Base-by-base conservation (phyloP, 352 stramenopile genomes). In the Globisporangium paddicum region DNA sequence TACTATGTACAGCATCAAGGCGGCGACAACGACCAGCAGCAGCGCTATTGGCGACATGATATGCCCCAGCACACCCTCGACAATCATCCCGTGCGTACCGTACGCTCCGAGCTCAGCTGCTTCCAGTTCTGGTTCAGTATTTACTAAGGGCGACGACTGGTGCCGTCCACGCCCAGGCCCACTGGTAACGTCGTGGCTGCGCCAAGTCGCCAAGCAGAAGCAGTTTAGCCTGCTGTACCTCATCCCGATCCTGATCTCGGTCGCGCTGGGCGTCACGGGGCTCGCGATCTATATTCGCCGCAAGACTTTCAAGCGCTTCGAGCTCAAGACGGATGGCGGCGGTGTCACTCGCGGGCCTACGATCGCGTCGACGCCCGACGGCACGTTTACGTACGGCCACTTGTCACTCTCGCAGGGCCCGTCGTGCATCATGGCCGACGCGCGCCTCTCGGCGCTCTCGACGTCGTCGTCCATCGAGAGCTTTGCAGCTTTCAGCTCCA, bases 141-240 rank as follows among this genome's bases (percentile, higher is more conserved):
- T 32, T 32, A 6, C 25, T 21, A 26, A 38, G 8, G n/a, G 10
- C 14, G 32, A 19, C 2, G 32, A 41, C 14, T 80, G 72, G 72
- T 67, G 48, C 41, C 68, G 69, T 35, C 72, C 72, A 13, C 14
- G 23, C 3, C 52, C 69, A 4, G 66, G 68, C 18, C 49, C 34
- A 18, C 60, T 80, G 7, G 72, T 80, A 35, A 66, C 55, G 8
- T 68, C 72, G 9, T 80, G 72, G 72, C 56, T 80, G 4, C 57
- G 63, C 14, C 46, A 63, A 28, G 59, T 63, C 11, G 60, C 72
- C 35, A 57, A 49, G n/a, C 11, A 63, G 8, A 56, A 64, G 37
- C 28, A 52, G 35, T 55, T 61, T 45, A 60, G 55, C 19, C 14
- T 78, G 38, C 49, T 72, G 35, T 49, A 72, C 9, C 67, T 71